Evolutionary conservation across 2,329 filamentous ascomycete genomes (phyloP).

Genomic region (Drechslerella stenobrocha): DNA sequence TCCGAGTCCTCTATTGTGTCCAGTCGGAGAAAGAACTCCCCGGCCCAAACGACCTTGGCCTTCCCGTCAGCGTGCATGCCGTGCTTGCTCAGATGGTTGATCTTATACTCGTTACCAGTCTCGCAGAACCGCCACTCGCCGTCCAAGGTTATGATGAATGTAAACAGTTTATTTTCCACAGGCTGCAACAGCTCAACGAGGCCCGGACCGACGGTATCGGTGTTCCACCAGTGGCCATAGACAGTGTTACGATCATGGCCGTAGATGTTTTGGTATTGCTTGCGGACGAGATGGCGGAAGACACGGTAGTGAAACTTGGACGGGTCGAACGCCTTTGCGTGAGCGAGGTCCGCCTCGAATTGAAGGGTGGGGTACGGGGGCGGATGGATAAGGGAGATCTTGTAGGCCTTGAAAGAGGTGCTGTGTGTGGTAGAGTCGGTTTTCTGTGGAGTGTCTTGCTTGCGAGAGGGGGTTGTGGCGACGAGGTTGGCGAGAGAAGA

Average conservation of each 20-base stretch:
- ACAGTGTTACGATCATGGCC: constrained; percentile 35
- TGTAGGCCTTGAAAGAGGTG: constrained; percentile 46
- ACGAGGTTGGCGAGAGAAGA: constrained; percentile 40
- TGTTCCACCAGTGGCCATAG: constrained; percentile 31
- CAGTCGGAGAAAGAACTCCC: constrained; percentile 37
- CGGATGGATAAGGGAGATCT: constrained; percentile 36
- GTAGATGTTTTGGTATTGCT: constrained; percentile 46
- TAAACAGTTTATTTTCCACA: constrained; percentile 40
- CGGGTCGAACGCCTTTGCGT: constrained; percentile 39
- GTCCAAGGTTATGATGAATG: constrained; percentile 34
- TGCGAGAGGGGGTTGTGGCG: constrained; percentile 29
- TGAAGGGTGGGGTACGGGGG: constrained; percentile 17
- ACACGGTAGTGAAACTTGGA: constrained; percentile 44
- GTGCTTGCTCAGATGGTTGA: constrained; percentile 45
- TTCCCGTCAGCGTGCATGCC: constrained; percentile 40
- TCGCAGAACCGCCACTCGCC: constrained; percentile 47
- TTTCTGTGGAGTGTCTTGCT: constrained; percentile 13
- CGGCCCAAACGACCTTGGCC: constrained; percentile 32
- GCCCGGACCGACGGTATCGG: constrained; percentile 24
- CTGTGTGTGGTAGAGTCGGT: not conserved
- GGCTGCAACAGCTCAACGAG: constrained; percentile 37
- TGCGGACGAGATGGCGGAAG: constrained; percentile 32
- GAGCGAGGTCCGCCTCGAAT: constrained; percentile 32
- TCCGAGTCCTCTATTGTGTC: constrained; percentile 12
- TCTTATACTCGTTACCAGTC: constrained; percentile 44